These are phyloP conservation scores for Fusarium euwallaceae DNA, from an alignment of 2,329 filamentous ascomycete species.

Conservation along the genomic window DNA sequence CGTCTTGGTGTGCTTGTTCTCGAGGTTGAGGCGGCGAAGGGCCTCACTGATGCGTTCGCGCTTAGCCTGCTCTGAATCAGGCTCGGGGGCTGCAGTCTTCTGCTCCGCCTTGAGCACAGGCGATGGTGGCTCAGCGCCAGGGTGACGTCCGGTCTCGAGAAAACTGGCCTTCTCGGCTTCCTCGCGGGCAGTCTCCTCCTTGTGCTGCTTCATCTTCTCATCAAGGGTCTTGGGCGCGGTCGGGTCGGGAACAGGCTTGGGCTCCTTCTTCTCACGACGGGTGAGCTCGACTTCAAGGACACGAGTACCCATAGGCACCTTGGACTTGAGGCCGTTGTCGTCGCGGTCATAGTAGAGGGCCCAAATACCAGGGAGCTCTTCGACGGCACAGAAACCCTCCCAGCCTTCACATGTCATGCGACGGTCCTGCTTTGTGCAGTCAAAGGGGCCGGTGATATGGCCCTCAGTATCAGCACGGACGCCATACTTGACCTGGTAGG, in stretches of 20 bases:
- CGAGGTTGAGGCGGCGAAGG: slow-evolving; percentile 35
- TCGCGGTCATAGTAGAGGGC: slow-evolving; percentile 63
- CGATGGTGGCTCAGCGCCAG: slow-evolving; percentile 25
- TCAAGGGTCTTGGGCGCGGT: slow-evolving; percentile 41
- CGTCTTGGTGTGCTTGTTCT: slow-evolving; percentile 21
- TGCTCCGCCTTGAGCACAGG: slow-evolving; percentile 10
- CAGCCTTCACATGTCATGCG: slow-evolving; percentile 63
- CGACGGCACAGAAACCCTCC: slow-evolving; percentile 64
- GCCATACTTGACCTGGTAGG: slow-evolving; percentile 62
- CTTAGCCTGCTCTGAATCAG: slow-evolving; percentile 33
- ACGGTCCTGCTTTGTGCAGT: slow-evolving; percentile 65
- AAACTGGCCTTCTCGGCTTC: slow-evolving; percentile 42
- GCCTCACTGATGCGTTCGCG: slow-evolving; percentile 39
- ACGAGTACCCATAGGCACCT: slow-evolving; percentile 60
- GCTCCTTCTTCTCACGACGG: slow-evolving; percentile 60
- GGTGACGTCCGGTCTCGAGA: slow-evolving; percentile 34
- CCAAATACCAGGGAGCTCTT: slow-evolving; percentile 58
- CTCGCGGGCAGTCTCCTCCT: slow-evolving; percentile 37
- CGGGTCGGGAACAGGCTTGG: slow-evolving; percentile 41
- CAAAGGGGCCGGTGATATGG: slow-evolving; percentile 62
- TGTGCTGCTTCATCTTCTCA: slow-evolving; percentile 49
- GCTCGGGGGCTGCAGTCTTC: slow-evolving; percentile 12
- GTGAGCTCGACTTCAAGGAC: slow-evolving; percentile 69
- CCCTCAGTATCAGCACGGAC: slow-evolving; percentile 57
- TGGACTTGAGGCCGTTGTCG: slow-evolving; percentile 58